phyloP scores from a whole-genome alignment of 495 filamentous ascomycete species.

The Cercophora samala region DNA sequence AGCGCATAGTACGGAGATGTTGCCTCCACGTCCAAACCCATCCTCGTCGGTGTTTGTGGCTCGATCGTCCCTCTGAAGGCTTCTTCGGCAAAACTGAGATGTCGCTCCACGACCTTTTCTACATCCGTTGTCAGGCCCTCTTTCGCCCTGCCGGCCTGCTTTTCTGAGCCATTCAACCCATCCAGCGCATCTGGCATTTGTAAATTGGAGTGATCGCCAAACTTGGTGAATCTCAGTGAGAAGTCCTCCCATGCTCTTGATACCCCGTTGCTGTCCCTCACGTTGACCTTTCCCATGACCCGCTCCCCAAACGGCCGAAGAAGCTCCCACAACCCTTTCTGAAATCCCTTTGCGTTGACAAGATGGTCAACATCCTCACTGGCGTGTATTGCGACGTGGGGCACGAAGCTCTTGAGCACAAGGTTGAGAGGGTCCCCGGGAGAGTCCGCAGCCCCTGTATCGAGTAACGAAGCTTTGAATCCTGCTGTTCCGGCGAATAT shows the following conservation, averaged over 20 bases:
- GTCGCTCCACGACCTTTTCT: constrained; percentile 52
- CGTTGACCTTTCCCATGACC: constrained; percentile 79
- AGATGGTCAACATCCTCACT: constrained; percentile 80
- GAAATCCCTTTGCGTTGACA: constrained; percentile 78
- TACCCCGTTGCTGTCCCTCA: constrained; percentile 82
- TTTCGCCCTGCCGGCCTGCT: constrained; percentile 12
- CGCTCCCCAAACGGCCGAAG: constrained; percentile 89
- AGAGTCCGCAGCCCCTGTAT: constrained; percentile 46
- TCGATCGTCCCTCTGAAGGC: constrained; percentile 40
- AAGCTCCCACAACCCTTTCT: constrained; percentile 72
- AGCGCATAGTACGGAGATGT: constrained; percentile 69
- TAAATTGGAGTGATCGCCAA: constrained; percentile 59
- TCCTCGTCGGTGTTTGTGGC: constrained; percentile 33
- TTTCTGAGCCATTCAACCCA: constrained; percentile 26
- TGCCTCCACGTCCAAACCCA: constrained; percentile 38
- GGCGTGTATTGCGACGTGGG: constrained; percentile 78
- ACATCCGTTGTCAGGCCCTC: constrained; percentile 34
- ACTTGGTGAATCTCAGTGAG: constrained; percentile 74
- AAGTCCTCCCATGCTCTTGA: constrained; percentile 86
- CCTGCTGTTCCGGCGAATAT: constrained; percentile 40
- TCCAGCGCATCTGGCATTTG: constrained; percentile 32
- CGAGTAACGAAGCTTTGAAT: constrained; percentile 40
- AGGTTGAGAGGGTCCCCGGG: constrained; percentile 65
- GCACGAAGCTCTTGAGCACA: constrained; percentile 80
- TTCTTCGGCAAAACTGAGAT: constrained; percentile 51